Evolutionary conservation across 2,329 filamentous ascomycete genomes (phyloP), one percentile per base, ranked within the genome.

Genomic region (Penicillium paneum): DNA sequence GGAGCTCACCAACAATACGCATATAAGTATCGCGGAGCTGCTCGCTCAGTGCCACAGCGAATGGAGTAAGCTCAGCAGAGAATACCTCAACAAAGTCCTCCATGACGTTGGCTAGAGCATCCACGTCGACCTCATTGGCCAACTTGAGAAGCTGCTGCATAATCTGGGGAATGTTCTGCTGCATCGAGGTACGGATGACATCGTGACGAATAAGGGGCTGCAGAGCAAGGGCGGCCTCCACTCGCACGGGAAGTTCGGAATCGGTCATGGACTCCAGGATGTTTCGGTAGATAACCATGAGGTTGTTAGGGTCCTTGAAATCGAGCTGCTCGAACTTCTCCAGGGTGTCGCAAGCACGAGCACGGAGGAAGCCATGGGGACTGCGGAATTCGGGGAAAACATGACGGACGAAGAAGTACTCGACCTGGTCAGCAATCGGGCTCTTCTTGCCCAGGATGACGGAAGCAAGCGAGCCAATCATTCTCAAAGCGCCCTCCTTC

Each of bases 51-150:
- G 94, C 94, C 31, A 99, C 93, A 11, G 94, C 94, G 67, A 99
- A 99, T 3, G 94, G 94, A 6, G 94, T 97, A 43, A 99, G 82
- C 72, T 99, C 94, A 3, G 91, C 83, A n/a, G 94, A 93, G 70
- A 99, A 99, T 2, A 97, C 92, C 74, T 99, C 94, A 42, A 99
- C 94, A 70, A 99, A 99, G 70, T 99, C 94, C 75, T 99, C 94
- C 94, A 99, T 99, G 36, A 99, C 94, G 68, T 97, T 97, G 21
- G 94, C 93, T 38, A 99, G 81, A 5, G 94, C 92, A 73, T 99
- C 94, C 44, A 99, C 93, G 70, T 99, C 94, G 55, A 95, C 94
- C 75, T 99, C 94, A 69, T 99, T 99, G 28, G 94, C 93, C 54
- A 99, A 80, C 78, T 97, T 97, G 51, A 99, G 81, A 13, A 99